These are phyloP conservation scores for Rutstroemia sp. DNA, from an alignment of 2,329 filamentous ascomycete species.

Conservation along the genomic window DNA sequence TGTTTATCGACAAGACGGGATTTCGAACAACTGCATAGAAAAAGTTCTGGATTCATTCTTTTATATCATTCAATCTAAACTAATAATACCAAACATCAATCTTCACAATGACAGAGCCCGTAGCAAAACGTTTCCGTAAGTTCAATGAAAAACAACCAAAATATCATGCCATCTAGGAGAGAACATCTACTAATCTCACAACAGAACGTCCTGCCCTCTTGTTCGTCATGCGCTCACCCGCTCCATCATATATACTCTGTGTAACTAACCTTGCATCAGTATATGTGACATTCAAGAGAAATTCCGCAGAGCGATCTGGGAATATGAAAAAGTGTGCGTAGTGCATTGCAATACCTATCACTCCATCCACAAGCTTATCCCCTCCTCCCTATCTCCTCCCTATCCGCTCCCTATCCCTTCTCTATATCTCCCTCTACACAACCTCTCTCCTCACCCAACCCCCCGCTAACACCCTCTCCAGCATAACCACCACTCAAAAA, in stretches of 20 bases:
- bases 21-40: no score
- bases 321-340: constrained; percentile 72
- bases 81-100: neutral
- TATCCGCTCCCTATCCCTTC: no score
- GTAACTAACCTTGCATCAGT: constrained; percentile 38
- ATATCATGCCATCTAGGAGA: neutral
- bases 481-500: constrained; percentile 60
- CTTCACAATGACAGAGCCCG: neutral
- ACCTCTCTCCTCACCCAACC: neutral
- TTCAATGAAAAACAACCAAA: neutral
- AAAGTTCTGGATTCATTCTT: no score
- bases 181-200: neutral
- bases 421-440: neutral
- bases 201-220: constrained; percentile 20
- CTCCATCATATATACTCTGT: neutral
- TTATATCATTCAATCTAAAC: no score
- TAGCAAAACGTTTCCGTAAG: constrained; percentile 5
- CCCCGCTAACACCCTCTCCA: constrained; percentile 28
- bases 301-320: constrained; percentile 74
- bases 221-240: constrained; percentile 5
- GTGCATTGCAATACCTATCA: neutral
- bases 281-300: constrained; percentile 95
- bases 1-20: no score
- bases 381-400: no score
- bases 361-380: neutral